Evolutionary conservation across 768 basidiomycete genomes (phyloP).

Genomic region (Neoboletus subvelutipes): DNA sequence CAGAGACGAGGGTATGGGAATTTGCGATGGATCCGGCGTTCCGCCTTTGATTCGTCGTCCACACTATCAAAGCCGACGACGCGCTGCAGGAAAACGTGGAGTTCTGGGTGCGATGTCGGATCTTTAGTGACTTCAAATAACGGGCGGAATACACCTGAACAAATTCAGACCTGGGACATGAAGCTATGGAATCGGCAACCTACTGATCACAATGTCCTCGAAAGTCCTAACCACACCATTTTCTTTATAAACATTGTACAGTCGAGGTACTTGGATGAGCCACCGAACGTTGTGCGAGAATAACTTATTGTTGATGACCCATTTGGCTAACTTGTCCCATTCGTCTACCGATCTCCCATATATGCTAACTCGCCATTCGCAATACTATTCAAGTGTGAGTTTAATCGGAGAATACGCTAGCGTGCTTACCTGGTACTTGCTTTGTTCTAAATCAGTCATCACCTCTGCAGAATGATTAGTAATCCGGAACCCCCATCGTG

Average conservation of each 20-base stretch:
- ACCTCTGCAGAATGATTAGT: slow-evolving; percentile 58
- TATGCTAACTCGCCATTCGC: slow-evolving; percentile 96
- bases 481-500: background rate
- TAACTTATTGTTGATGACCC: slow-evolving; percentile 92
- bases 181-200: slow-evolving; percentile 30
- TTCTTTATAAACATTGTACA: slow-evolving; percentile 95
- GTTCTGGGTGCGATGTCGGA: slow-evolving; percentile 85
- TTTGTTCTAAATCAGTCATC: slow-evolving; percentile 96
- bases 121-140: slow-evolving; percentile 96
- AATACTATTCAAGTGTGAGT: slow-evolving; percentile 53
- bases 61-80: slow-evolving; percentile 98
- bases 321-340: slow-evolving; percentile 98
- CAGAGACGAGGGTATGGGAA: slow-evolving; percentile 90
- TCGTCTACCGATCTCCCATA: slow-evolving; percentile 82
- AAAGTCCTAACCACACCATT: slow-evolving; percentile 82
- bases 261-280: slow-evolving; percentile 92
- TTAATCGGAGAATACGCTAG: background rate
- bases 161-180: background rate
- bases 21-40: slow-evolving; percentile 88
- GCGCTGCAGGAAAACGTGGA: slow-evolving; percentile 93
- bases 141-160: slow-evolving; percentile 84
- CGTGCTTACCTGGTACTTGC: slow-evolving; percentile 85
- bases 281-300: slow-evolving; percentile 97
- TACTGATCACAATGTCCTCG: slow-evolving; percentile 88
- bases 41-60: slow-evolving; percentile 95